phyloP scores from a whole-genome alignment of 2,329 filamentous ascomycete species.

The Phaeosphaeria sp. region DNA sequence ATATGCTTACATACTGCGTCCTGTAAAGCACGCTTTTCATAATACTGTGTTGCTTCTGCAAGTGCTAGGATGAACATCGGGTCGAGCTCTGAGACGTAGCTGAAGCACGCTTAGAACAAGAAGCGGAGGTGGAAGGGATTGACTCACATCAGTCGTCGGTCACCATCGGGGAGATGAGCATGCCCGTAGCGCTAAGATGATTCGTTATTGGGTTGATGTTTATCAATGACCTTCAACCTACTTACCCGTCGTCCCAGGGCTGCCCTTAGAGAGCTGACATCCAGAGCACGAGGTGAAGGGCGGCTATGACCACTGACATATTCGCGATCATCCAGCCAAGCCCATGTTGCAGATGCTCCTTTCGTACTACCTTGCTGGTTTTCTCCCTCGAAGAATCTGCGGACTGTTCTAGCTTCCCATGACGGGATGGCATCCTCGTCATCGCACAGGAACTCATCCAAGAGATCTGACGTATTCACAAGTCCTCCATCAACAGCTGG shows the following conservation, averaged over 20 bases:
- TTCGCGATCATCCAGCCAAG: conserved; percentile 11
- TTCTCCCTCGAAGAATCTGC: neutral
- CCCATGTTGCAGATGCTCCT: neutral
- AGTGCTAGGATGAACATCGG: neutral
- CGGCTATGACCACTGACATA: neutral
- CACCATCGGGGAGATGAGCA: conserved; percentile 2
- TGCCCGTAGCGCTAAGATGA: neutral
- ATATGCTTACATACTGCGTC: conserved; percentile 10
- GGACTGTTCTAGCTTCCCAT: neutral
- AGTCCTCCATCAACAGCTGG: too few relatives aligned
- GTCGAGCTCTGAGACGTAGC: conserved; percentile 4
- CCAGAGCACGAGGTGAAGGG: neutral
- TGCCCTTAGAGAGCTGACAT: neutral
- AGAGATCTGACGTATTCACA: neutral
- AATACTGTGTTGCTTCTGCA: neutral
- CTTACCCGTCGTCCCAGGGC: neutral
- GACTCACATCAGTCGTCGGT: conserved; percentile 13
- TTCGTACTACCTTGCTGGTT: neutral
- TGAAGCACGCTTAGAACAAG: neutral
- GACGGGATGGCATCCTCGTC: neutral
- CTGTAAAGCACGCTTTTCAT: conserved; percentile 2
- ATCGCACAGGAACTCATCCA: conserved; percentile 1
- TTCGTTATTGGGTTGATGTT: neutral
- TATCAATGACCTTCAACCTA: neutral
- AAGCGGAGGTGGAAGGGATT: neutral